Evolutionary conservation across 768 basidiomycete genomes (phyloP), one percentile per base, ranked within the genome.

Genomic region (Russula brevipes): DNA sequence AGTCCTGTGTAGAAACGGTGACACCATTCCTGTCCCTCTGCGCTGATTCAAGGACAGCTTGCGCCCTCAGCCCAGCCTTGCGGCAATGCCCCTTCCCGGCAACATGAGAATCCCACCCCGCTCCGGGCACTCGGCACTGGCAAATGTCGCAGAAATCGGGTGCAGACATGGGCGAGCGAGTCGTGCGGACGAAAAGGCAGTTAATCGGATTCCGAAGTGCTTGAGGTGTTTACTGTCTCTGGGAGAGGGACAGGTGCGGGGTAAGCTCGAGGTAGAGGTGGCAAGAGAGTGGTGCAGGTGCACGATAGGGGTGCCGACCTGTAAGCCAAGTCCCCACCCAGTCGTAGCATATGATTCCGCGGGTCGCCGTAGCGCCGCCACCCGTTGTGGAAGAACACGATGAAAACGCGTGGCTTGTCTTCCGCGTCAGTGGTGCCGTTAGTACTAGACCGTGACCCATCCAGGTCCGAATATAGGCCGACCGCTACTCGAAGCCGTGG

Each of bases 321-420:
- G 35, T 24, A 4, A 24, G 24, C 12, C 35, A 49, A 35, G n/a
- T 31, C 12, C 2, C n/a, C 47, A 8, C 36, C 35, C 36, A 11
- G 11, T 10, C 17, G 5, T 24, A 52, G 33, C 44, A 61, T 45
- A 61, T 61, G 60, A 42, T 33, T 41, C 41, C 24, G 16, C 33
- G 5, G 30, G 17, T 24, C 47, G 47, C 36, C 60, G 60, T 54
- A 61, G 60, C 60, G 60, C 60, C 46, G 39, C 46, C 50, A 49
- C 60, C 60, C 11, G 19, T 61, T 54, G 44, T 7, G 52, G 59
- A 46, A 30, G 19, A 45, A 45, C 59, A 53, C 44, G 59, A 60
- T 30, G 59, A 38, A 60, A 51, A 60, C 51, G 57, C 47, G 47
- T 41, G 47, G 9, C 17, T 1, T 31, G 2, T 12, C 38, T 50